Percentiles rank a stretch among this genome's conserved stretches.
Evolutionary conservation across 257 asterid species (phyloP).

Genomic region (Penstemon eatonii): DNA sequence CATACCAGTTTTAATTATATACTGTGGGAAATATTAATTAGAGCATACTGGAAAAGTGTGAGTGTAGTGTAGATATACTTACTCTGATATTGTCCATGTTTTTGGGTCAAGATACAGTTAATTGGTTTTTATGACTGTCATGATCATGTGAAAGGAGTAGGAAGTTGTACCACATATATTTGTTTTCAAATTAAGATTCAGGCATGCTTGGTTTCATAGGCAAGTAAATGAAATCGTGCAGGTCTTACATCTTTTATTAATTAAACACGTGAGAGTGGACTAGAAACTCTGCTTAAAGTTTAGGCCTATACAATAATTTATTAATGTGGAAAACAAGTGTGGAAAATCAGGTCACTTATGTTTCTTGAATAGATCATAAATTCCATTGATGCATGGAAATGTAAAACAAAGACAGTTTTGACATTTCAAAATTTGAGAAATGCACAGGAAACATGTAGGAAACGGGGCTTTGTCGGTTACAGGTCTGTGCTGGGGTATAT

Average conservation of each 20-base stretch:
- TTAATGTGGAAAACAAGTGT: not conserved
- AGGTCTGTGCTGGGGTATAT: too few relatives aligned
- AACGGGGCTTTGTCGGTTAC: too few relatives aligned
- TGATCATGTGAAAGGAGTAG: too few relatives aligned
- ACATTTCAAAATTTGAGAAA: constrained; percentile 4
- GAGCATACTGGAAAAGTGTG: too few relatives aligned
- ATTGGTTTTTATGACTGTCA: too few relatives aligned
- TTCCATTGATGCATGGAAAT: not conserved
- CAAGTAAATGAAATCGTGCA: not conserved
- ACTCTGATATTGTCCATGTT: too few relatives aligned
- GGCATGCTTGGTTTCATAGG: not conserved
- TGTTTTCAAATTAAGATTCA: not conserved
- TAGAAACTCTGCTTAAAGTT: not conserved
- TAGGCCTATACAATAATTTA: not conserved
- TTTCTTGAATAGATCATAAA: not conserved
- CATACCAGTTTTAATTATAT: too few relatives aligned
- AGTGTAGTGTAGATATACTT: too few relatives aligned
- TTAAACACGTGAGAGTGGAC: not conserved
- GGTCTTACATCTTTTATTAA: not conserved
- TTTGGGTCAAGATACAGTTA: too few relatives aligned
- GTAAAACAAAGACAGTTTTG: constrained; percentile 4
- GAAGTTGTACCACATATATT: not conserved
- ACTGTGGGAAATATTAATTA: too few relatives aligned
- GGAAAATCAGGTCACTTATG: constrained; percentile 4
- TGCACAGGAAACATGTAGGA: not conserved